Evolutionary conservation across 1,284 basidiomycete genomes (phyloP).

Genomic region (Malassezia arunalokei): DNA sequence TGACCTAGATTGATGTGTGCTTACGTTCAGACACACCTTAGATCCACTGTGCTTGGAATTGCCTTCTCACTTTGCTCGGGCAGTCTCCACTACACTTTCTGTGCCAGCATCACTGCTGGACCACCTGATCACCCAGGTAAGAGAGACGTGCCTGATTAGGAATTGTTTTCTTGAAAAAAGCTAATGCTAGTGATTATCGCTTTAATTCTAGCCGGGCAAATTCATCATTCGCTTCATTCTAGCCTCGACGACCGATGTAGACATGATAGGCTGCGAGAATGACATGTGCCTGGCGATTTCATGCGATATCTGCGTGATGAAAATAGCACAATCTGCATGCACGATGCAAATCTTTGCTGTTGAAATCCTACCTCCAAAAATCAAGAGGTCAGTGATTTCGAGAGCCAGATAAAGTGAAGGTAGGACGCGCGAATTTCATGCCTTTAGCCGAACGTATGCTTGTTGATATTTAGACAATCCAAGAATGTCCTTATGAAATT

Average conservation of each 20-base stretch:
- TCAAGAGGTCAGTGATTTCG: slow-evolving; percentile 51
- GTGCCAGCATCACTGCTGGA: slow-evolving; percentile 56
- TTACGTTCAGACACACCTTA: slow-evolving; percentile 55
- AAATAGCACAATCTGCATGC: neutral
- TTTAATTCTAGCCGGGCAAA: slow-evolving; percentile 52
- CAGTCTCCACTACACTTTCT: slow-evolving; percentile 60
- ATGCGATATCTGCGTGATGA: slow-evolving; percentile 21
- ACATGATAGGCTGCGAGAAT: slow-evolving; percentile 40
- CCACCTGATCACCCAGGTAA: slow-evolving; percentile 61
- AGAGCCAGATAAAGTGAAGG: slow-evolving; percentile 59
- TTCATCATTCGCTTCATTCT: slow-evolving; percentile 59
- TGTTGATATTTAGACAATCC: slow-evolving; percentile 9
- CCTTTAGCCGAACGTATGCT: neutral
- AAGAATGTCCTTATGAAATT: slow-evolving; percentile 25
- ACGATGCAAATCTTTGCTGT: neutral
- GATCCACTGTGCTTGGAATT: slow-evolving; percentile 54
- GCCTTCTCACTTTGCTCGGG: slow-evolving; percentile 55
- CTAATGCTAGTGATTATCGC: slow-evolving; percentile 22
- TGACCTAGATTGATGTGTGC: neutral
- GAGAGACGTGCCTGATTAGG: slow-evolving; percentile 48
- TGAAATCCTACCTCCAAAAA: slow-evolving; percentile 50
- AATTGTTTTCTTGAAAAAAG: slow-evolving; percentile 7
- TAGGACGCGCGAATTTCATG: slow-evolving; percentile 51
- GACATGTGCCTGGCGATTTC: slow-evolving; percentile 37
- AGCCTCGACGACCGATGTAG: slow-evolving; percentile 20